Percentiles rank a stretch among this genome's conserved stretches.
These are phyloP conservation scores for Umbelopsis ramanniana DNA, from an alignment of 192 early-diverging fungal genomes.

Conservation along the genomic window DNA sequence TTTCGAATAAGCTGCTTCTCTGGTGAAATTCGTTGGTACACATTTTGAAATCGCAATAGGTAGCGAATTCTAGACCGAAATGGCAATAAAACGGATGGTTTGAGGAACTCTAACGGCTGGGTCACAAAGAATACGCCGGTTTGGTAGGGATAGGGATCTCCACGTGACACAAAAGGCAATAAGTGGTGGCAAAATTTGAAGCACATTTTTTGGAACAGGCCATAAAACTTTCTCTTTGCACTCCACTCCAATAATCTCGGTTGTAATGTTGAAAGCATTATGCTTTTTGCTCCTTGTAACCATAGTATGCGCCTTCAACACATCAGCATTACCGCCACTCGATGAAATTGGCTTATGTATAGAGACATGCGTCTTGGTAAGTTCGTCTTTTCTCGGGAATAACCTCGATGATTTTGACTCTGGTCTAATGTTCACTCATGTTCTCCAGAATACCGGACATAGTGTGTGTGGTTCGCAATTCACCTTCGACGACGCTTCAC, in stretches of 20 bases:
- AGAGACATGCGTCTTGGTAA: constrained; percentile 13
- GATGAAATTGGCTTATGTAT: not conserved
- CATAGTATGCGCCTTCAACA: constrained; percentile 3
- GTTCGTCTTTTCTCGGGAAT: not conserved
- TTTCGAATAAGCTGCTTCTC: no score
- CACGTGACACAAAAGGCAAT: constrained; percentile 15
- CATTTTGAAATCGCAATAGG: no score
- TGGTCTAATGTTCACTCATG: not conserved
- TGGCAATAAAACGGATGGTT: no score
- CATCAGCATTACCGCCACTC: constrained; percentile 5
- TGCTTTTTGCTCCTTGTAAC: not conserved
- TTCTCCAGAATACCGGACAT: constrained; percentile 7
- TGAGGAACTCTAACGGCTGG: not conserved
- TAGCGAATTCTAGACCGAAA: no score
- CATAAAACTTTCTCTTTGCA: not conserved
- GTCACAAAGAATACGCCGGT: no score
- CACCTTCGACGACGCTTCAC: not conserved
- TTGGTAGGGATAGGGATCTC: no score
- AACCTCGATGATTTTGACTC: not conserved
- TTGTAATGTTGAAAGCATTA: constrained; percentile 9
- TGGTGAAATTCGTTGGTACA: no score
- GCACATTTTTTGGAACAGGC: not conserved
- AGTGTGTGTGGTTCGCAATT: constrained; percentile 6
- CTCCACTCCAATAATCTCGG: not conserved
- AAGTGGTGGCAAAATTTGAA: not conserved